phyloP scores from a whole-genome alignment of 1,284 basidiomycete species.

The Sporisorium sorghi region DNA sequence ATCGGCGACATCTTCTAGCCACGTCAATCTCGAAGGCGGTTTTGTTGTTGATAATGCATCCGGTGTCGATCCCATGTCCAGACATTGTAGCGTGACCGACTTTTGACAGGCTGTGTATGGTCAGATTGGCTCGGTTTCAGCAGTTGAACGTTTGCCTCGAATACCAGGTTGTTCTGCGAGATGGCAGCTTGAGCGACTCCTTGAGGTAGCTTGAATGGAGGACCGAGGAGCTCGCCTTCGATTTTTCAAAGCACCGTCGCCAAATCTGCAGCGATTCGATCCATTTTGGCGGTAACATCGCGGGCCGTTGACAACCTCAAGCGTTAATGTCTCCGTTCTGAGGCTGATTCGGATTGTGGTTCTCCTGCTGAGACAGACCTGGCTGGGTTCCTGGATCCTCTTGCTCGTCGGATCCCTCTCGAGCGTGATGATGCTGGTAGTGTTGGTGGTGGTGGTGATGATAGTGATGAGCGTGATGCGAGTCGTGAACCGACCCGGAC shows the following conservation, averaged over 20 bases:
- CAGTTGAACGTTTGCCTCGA: not conserved
- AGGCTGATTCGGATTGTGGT: slow-evolving; percentile 47
- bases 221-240: not conserved
- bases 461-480: slow-evolving; percentile 26
- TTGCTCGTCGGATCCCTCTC: slow-evolving; percentile 20
- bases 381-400: slow-evolving; percentile 40
- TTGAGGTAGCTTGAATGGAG: not conserved
- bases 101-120: no score
- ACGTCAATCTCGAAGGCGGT: not conserved
- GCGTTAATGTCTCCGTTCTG: slow-evolving; percentile 20
- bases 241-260: no score
- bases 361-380: slow-evolving; percentile 49
- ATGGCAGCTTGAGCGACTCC: not conserved
- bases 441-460: slow-evolving; percentile 23
- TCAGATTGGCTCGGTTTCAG: not conserved
- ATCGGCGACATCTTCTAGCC: slow-evolving; percentile 55
- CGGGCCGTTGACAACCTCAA: not conserved
- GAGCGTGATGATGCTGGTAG: slow-evolving; percentile 9
- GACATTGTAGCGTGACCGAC: not conserved
- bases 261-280: not conserved
- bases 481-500: slow-evolving; percentile 35
- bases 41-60: slow-evolving; percentile 4
- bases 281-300: not conserved
- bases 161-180: not conserved
- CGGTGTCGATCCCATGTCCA: not conserved